Evolutionary conservation across 805 yeast genomes (phyloP), one percentile per base, ranked within the genome.

Genomic region (Clavispora vitiphila): DNA sequence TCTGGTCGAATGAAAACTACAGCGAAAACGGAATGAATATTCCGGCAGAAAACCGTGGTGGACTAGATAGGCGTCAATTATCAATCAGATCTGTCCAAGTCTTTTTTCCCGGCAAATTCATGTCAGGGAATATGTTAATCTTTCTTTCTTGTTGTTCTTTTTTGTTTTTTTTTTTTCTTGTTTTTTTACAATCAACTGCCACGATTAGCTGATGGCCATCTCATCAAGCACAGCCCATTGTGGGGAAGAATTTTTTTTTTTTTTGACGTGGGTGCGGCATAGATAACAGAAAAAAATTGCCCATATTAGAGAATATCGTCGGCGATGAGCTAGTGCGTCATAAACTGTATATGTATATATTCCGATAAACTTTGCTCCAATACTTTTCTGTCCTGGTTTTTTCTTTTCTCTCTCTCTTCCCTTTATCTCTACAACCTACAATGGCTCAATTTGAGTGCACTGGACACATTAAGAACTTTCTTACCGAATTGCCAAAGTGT

Each of bases 401-500:
- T 14, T 16, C 20, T 14, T 12, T 8, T 15, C 31, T 29, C n/a
- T 27, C 14, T 29, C 5, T 29, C 12, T 15, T 16, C 3, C 5
- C 10, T 5, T 15, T 12, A n/a, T 10, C 22, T 24, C 26, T 5
- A 24, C 12, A 10, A 10, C 11, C 16, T 5, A 39, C 22, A 37
- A 44, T 44, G 48, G 47, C 49, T 29, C 41, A 34, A 11, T 42
- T 32, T 47, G 40, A 30, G 9, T 50, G 55, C 40, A 35, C 50
- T 30, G 43, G 40, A 21, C 51, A 64, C 40, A 70, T 74, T 70
- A 64, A 64, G 41, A 44, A 35, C 34, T 85, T 84, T 60, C 71
- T 85, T 37, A 67, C 62, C 31, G 91, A 82, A 51, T 68, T 86
- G 38, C 95, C 95, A 44, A 86, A 86, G 62, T 86, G 93, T 67